Percentiles rank a stretch among this genome's conserved stretches.
phyloP scores from a whole-genome alignment of 305 asterid genomes.

The Solanum hybrid region DNA sequence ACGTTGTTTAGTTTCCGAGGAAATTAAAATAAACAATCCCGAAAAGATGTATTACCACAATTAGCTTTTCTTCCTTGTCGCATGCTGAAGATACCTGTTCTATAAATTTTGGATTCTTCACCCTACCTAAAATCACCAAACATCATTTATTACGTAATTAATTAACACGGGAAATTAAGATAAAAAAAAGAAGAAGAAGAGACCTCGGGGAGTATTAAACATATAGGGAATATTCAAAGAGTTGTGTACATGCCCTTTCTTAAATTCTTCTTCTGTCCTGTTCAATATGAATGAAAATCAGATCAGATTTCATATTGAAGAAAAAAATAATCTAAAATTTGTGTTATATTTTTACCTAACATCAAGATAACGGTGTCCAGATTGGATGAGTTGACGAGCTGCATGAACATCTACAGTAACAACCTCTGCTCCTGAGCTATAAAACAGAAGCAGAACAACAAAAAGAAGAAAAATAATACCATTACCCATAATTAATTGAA shows the following conservation, averaged over 20 bases:
- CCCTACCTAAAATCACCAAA: constrained; percentile 42
- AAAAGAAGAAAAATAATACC: constrained; percentile 1
- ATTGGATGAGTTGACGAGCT: constrained; percentile 42
- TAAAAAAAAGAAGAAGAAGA: neutral
- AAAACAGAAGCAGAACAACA: constrained; percentile 9
- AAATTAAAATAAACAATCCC: neutral
- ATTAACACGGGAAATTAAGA: neutral
- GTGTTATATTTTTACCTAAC: constrained; percentile 43
- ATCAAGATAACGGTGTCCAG: constrained; percentile 57
- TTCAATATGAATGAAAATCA: neutral
- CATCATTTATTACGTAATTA: neutral
- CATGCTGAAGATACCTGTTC: constrained; percentile 47
- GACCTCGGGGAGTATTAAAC: constrained; percentile 63
- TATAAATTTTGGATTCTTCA: constrained; percentile 58
- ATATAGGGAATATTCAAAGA: constrained; percentile 66
- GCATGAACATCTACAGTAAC: constrained; percentile 51
- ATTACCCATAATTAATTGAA: neutral
- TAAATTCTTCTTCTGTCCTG: constrained; percentile 87
- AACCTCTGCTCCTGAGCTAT: constrained; percentile 34
- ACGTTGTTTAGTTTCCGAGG: neutral
- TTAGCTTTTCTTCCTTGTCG: constrained; percentile 45
- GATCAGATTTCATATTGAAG: neutral
- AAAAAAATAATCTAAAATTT: too few species aligned
- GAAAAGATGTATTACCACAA: constrained; percentile 44
- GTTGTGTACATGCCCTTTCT: constrained; percentile 60